These are phyloP conservation scores for Lippia alba DNA, from an alignment of 305 asterid species.

Conservation along the genomic window DNA sequence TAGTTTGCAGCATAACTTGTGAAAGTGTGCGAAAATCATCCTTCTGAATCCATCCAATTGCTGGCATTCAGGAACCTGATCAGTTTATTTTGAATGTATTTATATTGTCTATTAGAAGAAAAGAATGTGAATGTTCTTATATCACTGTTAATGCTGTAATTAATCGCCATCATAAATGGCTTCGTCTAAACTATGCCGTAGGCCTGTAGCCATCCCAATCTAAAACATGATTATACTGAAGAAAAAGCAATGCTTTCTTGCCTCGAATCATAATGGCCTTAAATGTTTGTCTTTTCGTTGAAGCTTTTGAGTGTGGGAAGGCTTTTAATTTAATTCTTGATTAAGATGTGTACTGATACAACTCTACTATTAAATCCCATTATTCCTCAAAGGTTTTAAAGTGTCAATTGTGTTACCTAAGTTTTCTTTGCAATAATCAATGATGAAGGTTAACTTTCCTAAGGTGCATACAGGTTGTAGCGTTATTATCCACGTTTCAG, in stretches of 20 bases:
- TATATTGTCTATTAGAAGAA: constrained; percentile 1
- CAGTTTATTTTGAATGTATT: background rate
- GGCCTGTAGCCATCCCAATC: background rate
- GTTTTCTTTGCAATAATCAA: constrained; percentile 15
- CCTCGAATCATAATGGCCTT: background rate
- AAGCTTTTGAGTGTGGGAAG: background rate
- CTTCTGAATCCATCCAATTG: background rate
- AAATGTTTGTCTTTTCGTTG: background rate
- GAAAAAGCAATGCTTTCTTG: background rate
- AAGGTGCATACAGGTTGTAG: background rate
- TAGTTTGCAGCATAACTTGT: background rate
- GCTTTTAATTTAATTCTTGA: background rate
- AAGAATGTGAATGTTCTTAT: background rate
- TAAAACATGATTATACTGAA: background rate
- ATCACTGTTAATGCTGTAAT: background rate
- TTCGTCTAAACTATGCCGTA: background rate
- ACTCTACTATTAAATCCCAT: background rate
- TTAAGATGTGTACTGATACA: background rate
- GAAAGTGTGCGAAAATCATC: background rate
- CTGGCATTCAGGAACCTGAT: background rate
- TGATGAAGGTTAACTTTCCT: constrained; percentile 1
- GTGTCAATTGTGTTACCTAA: background rate
- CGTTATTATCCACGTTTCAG: background rate
- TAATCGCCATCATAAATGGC: background rate
- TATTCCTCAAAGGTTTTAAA: background rate